These are phyloP conservation scores for Glycine soja DNA, from an alignment of 306 rosid genomes.

Conservation along the genomic window DNA sequence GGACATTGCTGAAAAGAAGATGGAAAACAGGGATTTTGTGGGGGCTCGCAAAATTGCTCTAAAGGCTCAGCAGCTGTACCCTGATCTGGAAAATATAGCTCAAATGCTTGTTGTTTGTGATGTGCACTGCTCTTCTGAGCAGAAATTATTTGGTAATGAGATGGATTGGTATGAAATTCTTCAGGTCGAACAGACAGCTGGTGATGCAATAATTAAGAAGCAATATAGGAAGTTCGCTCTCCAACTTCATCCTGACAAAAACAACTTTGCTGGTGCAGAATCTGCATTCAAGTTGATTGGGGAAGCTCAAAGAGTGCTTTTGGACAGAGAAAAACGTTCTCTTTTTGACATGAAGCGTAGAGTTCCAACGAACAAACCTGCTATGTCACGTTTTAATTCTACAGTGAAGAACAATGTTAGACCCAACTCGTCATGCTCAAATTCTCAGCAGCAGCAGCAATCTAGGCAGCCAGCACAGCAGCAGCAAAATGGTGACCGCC, in stretches of 20 bases:
- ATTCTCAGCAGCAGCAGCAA: constrained; percentile 47
- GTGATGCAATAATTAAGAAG: constrained; percentile 79
- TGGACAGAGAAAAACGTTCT: constrained; percentile 70
- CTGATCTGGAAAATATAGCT: constrained; percentile 78
- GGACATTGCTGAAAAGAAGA: constrained; percentile 76
- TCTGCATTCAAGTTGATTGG: constrained; percentile 94
- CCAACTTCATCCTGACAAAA: constrained; percentile 96
- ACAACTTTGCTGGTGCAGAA: constrained; percentile 91
- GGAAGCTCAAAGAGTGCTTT: constrained; percentile 86
- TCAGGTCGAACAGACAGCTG: constrained; percentile 75
- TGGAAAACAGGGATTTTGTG: constrained; percentile 73
- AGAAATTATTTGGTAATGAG: constrained; percentile 69
- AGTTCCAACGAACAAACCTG: constrained; percentile 47
- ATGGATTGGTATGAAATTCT: constrained; percentile 93
- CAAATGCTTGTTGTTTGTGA: constrained; percentile 88
- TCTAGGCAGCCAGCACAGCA: constrained; percentile 31
- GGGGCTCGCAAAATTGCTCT: constrained; percentile 82
- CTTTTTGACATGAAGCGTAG: constrained; percentile 68
- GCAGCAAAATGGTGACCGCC: constrained; percentile 51
- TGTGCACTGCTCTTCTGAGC: constrained; percentile 81
- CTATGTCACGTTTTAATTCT: constrained; percentile 44
- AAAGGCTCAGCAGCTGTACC: constrained; percentile 82
- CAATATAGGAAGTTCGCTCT: constrained; percentile 91
- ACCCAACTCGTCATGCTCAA: constrained; percentile 51
- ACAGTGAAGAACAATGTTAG: constrained; percentile 53